Evolutionary conservation across 371 early-diverging fungal genomes (phyloP), one percentile per base, ranked within the genome.

Genomic region (Capillidium rhysosporum): DNA sequence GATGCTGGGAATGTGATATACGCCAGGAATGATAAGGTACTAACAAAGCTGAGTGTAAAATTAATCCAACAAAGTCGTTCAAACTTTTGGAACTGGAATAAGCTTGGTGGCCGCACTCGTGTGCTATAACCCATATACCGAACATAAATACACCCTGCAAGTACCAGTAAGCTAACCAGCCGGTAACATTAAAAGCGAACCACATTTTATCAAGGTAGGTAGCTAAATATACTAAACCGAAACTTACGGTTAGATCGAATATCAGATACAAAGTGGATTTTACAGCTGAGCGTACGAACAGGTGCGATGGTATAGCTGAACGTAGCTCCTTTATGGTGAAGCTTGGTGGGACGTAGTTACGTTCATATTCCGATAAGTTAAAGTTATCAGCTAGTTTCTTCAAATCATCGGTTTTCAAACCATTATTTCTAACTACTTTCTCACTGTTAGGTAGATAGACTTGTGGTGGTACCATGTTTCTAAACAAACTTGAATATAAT

Each of bases 81-180:
- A 88, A 64, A 39, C 72, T 61, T 59, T 72, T 72, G 68, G 76
- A 75, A 56, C 77, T 69, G 40, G 84, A 82, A 71, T 85, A 91
- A 0, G 81, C 76, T 52, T 78, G 82, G 61, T 89, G 91, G 4
- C 89, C 91, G 59, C 80, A 79, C 62, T 83, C 89, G 65, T 90
- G 90, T 41, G 86, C 90, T 54, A 88, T 68, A 34, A 86, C 84
- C 89, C 89, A 90, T 49, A 86, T 54, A 39, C 91, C 91, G 20
- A 85, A 86, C 58, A 75, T 70, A 21, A 86, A 80, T 40, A 81
- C 69, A 49, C 89, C 89, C 67, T 84, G 86, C 39, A 65, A 60
- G 40, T 77, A 60, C 85, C 87, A 86, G 73, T 86, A 89, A 24
- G 65, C 41, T 2, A 74, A 68, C 91, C 91, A 89, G 0, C 77